phyloP scores from a whole-genome alignment of 2,329 filamentous ascomycete species.

The Didymella sp. region DNA sequence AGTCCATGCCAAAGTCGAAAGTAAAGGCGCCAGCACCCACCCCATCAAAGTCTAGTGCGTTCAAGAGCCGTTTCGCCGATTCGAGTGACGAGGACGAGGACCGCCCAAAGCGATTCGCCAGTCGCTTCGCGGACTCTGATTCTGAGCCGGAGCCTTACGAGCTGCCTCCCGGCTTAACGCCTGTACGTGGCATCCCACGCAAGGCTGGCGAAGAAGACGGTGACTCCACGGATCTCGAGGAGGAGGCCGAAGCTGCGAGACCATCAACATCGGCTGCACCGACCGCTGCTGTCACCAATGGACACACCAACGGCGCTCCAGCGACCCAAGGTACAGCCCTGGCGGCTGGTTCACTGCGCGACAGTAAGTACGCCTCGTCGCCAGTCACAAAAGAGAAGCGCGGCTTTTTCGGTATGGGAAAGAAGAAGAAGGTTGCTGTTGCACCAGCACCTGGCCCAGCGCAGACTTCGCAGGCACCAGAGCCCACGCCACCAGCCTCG shows the following conservation, averaged over 20 bases:
- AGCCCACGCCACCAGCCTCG: slow-evolving; percentile 38
- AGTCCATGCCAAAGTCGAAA: slow-evolving; percentile 29
- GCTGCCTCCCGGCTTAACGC: slow-evolving; percentile 53
- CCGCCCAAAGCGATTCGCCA: slow-evolving; percentile 50
- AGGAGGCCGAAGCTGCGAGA: slow-evolving; percentile 48
- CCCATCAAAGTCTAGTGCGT: slow-evolving; percentile 28
- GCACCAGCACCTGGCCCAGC: slow-evolving; percentile 33
- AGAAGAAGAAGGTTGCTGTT: slow-evolving; percentile 60
- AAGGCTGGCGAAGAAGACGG: slow-evolving; percentile 63
- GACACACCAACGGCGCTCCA: slow-evolving; percentile 21
- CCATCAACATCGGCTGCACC: slow-evolving; percentile 55
- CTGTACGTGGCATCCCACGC: slow-evolving; percentile 66
- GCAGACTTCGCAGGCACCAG: slow-evolving; percentile 15
- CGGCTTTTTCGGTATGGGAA: slow-evolving; percentile 62
- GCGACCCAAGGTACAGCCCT: slow-evolving; percentile 42
- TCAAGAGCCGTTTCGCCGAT: slow-evolving; percentile 67
- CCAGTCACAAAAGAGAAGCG: slow-evolving; percentile 50
- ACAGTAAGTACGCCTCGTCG: slow-evolving; percentile 46
- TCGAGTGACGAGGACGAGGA: slow-evolving; percentile 67
- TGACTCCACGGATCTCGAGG: slow-evolving; percentile 61
- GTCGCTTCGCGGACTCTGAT: slow-evolving; percentile 59
- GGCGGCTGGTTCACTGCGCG: slow-evolving; percentile 49
- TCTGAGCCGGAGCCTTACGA: slow-evolving; percentile 62
- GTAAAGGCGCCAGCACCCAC: slow-evolving; percentile 25
- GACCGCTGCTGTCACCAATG: slow-evolving; percentile 16